Percentiles rank a stretch among this genome's conserved stretches.
phyloP scores from a whole-genome alignment of 2,329 filamentous ascomycete genomes.

The Teratosphaeria pseudoeucalypti region DNA sequence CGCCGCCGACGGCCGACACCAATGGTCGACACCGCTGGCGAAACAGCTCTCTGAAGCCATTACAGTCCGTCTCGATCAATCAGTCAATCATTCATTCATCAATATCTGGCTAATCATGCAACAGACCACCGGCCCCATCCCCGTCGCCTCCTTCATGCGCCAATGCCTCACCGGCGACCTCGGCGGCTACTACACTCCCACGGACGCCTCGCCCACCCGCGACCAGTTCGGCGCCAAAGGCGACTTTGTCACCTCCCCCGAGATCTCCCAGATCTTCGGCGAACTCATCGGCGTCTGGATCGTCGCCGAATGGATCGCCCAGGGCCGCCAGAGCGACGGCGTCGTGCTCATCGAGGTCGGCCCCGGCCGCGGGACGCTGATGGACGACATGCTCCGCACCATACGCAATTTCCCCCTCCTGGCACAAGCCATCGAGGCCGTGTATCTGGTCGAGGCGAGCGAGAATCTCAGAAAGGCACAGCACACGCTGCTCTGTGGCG shows the following conservation, averaged over 20 bases:
- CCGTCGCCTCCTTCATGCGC: slow-evolving; percentile 92
- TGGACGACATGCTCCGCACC: slow-evolving; percentile 92
- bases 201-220: slow-evolving; percentile 49
- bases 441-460: slow-evolving; percentile 94
- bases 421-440: slow-evolving; percentile 64
- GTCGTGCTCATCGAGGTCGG: slow-evolving; percentile 90
- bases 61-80: slow-evolving; percentile 45
- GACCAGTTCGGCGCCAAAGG: slow-evolving; percentile 90
- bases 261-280: slow-evolving; percentile 95
- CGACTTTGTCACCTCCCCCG: slow-evolving; percentile 93
- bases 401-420: slow-evolving; percentile 74
- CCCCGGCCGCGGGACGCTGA: slow-evolving; percentile 85
- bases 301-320: slow-evolving; percentile 90
- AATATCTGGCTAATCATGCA: no score
- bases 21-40: slow-evolving; percentile 89
- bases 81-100: no score
- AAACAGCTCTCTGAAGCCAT: slow-evolving; percentile 82
- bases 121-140: slow-evolving; percentile 77
- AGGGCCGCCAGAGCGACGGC: slow-evolving; percentile 61
- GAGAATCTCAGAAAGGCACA: slow-evolving; percentile 65
- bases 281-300: slow-evolving; percentile 93
- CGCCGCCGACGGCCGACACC: slow-evolving; percentile 14
- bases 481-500: slow-evolving; percentile 69
- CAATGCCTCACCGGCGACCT: slow-evolving; percentile 89
- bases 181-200: slow-evolving; percentile 86